A percentile compares a stretch with the other conserved stretches of the same genome.
Evolutionary conservation across 2,329 filamentous ascomycete species (phyloP).

Genomic region (Fusarium sublunatum): DNA sequence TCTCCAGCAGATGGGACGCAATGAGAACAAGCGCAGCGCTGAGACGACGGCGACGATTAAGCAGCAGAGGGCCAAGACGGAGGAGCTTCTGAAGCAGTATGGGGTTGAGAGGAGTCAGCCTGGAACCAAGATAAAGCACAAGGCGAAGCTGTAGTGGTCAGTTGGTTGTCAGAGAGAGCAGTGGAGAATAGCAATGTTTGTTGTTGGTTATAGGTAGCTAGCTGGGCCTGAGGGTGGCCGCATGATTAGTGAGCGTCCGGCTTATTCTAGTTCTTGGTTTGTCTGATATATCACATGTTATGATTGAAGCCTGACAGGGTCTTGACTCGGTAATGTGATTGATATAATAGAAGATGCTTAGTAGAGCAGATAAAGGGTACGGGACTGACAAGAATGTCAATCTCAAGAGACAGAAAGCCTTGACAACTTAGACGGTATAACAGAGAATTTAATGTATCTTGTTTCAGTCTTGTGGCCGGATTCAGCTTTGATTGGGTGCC

Average conservation of each 20-base stretch:
- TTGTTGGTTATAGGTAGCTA: constrained; percentile 6
- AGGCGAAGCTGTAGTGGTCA: constrained; percentile 57
- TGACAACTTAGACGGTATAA: too few species aligned
- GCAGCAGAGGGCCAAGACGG: constrained; percentile 72
- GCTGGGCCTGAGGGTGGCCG: background rate
- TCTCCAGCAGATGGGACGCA: constrained; percentile 80
- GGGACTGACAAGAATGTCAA: too few species aligned
- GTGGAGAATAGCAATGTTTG: constrained; percentile 15
- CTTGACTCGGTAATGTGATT: background rate
- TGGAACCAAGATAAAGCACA: constrained; percentile 62
- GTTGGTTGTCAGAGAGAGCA: constrained; percentile 26
- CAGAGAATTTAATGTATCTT: background rate
- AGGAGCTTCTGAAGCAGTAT: constrained; percentile 73
- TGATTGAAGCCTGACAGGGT: background rate
- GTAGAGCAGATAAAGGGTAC: too few species aligned
- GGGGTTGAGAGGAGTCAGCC: constrained; percentile 59
- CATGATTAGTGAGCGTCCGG: constrained; percentile 2
- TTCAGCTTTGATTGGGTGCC: constrained; percentile 11
- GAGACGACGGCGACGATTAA: constrained; percentile 71
- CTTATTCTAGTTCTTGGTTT: constrained; percentile 3
- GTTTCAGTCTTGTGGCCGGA: constrained; percentile 4
- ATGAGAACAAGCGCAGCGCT: constrained; percentile 78
- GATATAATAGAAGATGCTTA: too few species aligned
- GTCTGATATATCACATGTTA: constrained; percentile 7
- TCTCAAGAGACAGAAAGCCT: too few species aligned